These are phyloP conservation scores for Brettanomyces nanus DNA, from an alignment of 805 yeast species.

Conservation along the genomic window DNA sequence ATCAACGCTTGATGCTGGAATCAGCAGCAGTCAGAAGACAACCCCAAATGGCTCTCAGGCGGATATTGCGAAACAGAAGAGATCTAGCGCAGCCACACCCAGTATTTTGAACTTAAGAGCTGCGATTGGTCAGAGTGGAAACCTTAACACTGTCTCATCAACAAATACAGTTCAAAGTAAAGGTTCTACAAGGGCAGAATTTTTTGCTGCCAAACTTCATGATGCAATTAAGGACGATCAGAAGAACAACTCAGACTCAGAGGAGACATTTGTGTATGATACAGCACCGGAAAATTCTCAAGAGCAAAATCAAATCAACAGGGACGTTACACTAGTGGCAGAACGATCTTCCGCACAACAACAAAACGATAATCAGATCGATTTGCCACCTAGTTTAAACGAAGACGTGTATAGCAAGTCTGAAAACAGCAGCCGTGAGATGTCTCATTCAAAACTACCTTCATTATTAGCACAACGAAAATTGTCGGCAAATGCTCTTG, in stretches of 20 bases:
- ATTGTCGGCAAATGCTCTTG: background rate
- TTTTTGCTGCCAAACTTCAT: constrained; percentile 91
- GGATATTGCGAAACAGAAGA: background rate
- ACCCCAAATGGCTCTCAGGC: background rate
- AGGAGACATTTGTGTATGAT: constrained; percentile 95
- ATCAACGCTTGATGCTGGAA: constrained; percentile 6
- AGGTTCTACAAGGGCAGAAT: constrained; percentile 72
- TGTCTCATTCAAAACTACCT: background rate
- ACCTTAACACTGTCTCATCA: constrained; percentile 18
- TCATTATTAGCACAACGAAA: background rate
- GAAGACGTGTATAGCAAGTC: background rate
- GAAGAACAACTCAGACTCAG: constrained; percentile 62
- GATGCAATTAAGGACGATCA: constrained; percentile 89
- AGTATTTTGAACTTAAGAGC: constrained; percentile 4
- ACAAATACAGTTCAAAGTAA: constrained; percentile 31
- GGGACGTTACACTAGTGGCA: background rate
- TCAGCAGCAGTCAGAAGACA: background rate
- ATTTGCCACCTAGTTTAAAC: background rate
- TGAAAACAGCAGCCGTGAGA: background rate
- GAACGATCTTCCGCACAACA: background rate
- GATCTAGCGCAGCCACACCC: constrained; percentile 1
- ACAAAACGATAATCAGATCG: background rate
- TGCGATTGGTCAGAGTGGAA: background rate
- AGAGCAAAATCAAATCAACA: too few relatives aligned
- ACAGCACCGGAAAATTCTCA: constrained; percentile 18